Evolutionary conservation across 805 yeast species (phyloP).

Genomic region (Jamesozyma spencerorum): DNA sequence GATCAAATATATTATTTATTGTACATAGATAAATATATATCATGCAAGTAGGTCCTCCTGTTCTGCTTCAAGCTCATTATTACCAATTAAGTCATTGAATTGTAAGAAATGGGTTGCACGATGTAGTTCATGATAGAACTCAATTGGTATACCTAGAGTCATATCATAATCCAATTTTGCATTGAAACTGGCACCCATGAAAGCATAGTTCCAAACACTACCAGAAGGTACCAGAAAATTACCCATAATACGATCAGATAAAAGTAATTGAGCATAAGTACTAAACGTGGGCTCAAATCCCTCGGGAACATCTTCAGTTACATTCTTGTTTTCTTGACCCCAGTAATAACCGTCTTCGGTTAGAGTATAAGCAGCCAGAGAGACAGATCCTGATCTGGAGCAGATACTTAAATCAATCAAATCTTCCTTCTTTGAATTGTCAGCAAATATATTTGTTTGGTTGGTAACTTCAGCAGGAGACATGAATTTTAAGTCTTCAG

Average conservation of each 20-base stretch:
- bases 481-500: conserved; percentile 53
- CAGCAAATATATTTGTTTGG: conserved; percentile 35
- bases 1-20: too few relatives aligned
- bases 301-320: conserved; percentile 46
- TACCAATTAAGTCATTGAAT: conserved; percentile 57
- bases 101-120: conserved; percentile 80
- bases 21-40: too few relatives aligned
- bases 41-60: conserved; percentile 55
- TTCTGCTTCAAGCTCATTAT: conserved; percentile 49
- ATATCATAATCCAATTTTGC: conserved; percentile 48
- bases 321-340: conserved; percentile 60
- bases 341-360: conserved; percentile 62
- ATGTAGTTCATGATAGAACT: conserved; percentile 78
- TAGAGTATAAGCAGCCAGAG: conserved; percentile 57
- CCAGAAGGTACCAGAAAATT: conserved; percentile 79
- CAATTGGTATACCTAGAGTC: conserved; percentile 69
- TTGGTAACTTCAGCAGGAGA: conserved; percentile 63
- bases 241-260: conserved; percentile 72
- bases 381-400: conserved; percentile 75
- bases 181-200: conserved; percentile 78
- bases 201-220: conserved; percentile 83
- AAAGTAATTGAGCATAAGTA: conserved; percentile 52
- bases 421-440: conserved; percentile 28
- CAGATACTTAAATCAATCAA: conserved; percentile 56
- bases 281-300: conserved; percentile 61